A percentile compares a stretch with the other conserved stretches of the same genome.
Evolutionary conservation across 148 eudicot species (phyloP).

Genomic region (Silene conica): DNA sequence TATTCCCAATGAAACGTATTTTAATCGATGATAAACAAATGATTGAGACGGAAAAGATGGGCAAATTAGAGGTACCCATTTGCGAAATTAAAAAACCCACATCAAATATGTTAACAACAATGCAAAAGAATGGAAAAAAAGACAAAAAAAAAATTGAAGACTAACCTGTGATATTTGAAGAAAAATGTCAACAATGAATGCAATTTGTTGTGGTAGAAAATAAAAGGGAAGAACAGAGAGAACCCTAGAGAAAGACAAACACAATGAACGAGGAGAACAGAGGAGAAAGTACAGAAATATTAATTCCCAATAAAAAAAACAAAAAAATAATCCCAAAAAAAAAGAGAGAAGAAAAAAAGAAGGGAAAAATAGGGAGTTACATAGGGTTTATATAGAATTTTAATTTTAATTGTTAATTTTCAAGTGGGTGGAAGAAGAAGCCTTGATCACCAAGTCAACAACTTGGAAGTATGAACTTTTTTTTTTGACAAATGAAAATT

Average conservation of each 20-base stretch:
- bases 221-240: conserved; percentile 8
- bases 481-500: neutral
- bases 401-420: neutral
- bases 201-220: neutral
- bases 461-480: conserved; percentile 10
- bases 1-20: too few species aligned
- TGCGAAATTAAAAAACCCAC: conserved; percentile 17
- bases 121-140: neutral
- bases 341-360: conserved; percentile 21
- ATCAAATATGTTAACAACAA: conserved; percentile 5
- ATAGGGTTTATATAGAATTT: conserved; percentile 25
- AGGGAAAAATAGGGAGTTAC: neutral
- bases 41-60: neutral
- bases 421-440: neutral
- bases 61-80: neutral
- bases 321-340: conserved; percentile 10
- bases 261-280: conserved; percentile 26
- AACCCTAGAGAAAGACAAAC: conserved; percentile 30
- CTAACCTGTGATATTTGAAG: conserved; percentile 15
- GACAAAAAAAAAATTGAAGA: conserved; percentile 9
- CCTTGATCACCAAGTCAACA: conserved; percentile 36
- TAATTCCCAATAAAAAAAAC: conserved; percentile 2
- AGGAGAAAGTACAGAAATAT: conserved; percentile 14
- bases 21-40: too few species aligned
- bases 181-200: neutral